Evolutionary conservation across 345 rosid genomes (phyloP).

Genomic region (Limnanthes douglasii): DNA sequence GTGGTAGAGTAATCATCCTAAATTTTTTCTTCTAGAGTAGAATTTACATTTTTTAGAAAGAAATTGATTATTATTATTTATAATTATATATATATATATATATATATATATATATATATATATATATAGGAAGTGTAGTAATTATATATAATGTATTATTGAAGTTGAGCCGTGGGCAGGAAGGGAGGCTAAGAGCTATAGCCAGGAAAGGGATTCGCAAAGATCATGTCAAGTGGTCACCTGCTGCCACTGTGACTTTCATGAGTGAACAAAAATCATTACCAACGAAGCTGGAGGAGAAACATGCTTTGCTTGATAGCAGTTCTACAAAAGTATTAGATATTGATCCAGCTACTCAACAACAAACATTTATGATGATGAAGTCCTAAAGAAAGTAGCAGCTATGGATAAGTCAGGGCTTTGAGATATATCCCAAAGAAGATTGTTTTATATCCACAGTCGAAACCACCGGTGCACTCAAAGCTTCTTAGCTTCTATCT

Average conservation of each 20-base stretch:
- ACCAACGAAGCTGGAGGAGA: constrained; percentile 52
- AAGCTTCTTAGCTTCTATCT: constrained; percentile 74
- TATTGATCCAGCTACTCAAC: constrained; percentile 43
- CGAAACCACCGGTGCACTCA: constrained; percentile 86
- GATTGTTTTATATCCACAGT: constrained; percentile 84
- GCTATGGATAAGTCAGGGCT: constrained; percentile 92
- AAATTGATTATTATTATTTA: too few species aligned
- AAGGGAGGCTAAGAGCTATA: constrained; percentile 73
- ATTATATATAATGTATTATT: too few species aligned
- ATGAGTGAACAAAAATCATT: constrained; percentile 91
- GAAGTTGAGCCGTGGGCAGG: constrained; percentile 80
- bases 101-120: too few species aligned
- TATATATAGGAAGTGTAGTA: too few species aligned
- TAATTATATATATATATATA: too few species aligned
- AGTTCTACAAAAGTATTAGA: constrained; percentile 85
- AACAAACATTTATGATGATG: constrained; percentile 90
- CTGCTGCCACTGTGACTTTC: constrained; percentile 97
- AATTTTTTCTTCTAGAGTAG: too few species aligned
- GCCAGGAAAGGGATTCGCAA: constrained; percentile 95
- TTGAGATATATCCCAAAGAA: constrained; percentile 73
- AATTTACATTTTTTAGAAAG: too few species aligned
- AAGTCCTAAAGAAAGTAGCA: constrained; percentile 78
- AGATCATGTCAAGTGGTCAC: constrained; percentile 98
- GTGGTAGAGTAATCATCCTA: too few species aligned
- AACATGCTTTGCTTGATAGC: constrained; percentile 60